Percentiles rank a stretch among this genome's conserved stretches.
These are phyloP conservation scores for Psilocybe cyanescens DNA, from an alignment of 768 basidiomycete species.

Conservation along the genomic window DNA sequence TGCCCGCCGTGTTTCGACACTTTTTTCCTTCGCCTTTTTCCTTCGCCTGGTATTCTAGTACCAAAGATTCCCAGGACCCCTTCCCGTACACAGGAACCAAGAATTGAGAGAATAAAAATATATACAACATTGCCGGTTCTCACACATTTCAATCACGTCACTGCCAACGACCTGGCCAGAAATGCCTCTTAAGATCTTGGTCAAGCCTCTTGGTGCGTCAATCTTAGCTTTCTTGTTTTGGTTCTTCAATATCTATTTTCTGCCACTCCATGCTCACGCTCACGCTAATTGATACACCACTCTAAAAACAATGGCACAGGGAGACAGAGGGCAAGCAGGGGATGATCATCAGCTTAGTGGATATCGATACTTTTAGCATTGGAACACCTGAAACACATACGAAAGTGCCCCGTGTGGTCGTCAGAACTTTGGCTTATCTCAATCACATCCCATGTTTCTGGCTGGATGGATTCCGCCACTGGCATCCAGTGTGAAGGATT, in stretches of 20 bases:
- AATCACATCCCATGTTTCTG: conserved; percentile 1
- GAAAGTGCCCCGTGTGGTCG: not conserved
- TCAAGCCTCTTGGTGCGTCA: conserved; percentile 3
- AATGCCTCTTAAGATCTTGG: conserved; percentile 3
- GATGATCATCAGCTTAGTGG: conserved; percentile 4
- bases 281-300: conserved; percentile 9
- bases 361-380: conserved; percentile 12
- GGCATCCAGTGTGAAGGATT: conserved; percentile 9
- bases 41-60: not conserved
- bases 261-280: conserved; percentile 3
- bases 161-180: conserved; percentile 3
- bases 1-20: not conserved
- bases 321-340: conserved; percentile 1
- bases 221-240: conserved; percentile 3
- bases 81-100: not conserved
- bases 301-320: not conserved
- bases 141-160: conserved; percentile 13
- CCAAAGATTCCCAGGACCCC: not conserved
- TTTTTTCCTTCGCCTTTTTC: not conserved
- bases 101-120: not conserved
- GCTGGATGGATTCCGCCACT: not conserved
- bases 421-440: not conserved
- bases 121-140: not conserved
- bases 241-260: conserved; percentile 9
- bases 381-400: conserved; percentile 13